Conservation (phyloP, 2,329 filamentous ascomycete species). For the Colletotrichum sp. region DNA sequence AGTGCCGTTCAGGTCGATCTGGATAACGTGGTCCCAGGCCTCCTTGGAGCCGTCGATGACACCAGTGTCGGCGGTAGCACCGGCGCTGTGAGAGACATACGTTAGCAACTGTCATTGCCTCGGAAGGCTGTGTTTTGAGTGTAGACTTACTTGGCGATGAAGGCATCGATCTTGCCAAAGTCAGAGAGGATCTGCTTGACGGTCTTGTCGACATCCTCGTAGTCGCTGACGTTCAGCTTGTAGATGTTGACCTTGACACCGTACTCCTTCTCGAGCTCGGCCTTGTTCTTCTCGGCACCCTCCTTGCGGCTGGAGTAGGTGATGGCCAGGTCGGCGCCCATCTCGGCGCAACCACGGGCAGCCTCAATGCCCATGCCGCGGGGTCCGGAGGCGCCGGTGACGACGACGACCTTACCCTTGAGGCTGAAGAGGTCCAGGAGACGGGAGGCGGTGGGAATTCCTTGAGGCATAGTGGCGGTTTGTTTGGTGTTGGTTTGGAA, state of each 20-base stretch:
- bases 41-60: constrained; percentile 71
- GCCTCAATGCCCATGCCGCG: constrained; percentile 74
- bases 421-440: constrained; percentile 73
- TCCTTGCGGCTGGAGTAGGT: constrained; percentile 76
- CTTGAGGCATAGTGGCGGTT: constrained; percentile 7
- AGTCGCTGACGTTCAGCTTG: constrained; percentile 62
- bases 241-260: constrained; percentile 71
- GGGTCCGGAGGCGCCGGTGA: constrained; percentile 73
- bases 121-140: not conserved
- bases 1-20: constrained; percentile 69
- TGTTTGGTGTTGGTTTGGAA: not conserved
- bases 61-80: constrained; percentile 71
- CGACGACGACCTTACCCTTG: constrained; percentile 74
- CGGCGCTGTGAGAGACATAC: constrained; percentile 48
- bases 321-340: constrained; percentile 72
- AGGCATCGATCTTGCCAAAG: constrained; percentile 76
- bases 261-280: constrained; percentile 68
- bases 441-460: constrained; percentile 58
- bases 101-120: not conserved
- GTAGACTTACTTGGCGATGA: constrained; percentile 72
- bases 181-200: constrained; percentile 71
- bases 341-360: constrained; percentile 72
- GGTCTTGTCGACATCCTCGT: constrained; percentile 54
- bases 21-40: constrained; percentile 69
- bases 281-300: constrained; percentile 69